Evolutionary conservation across 192 early-diverging fungal genomes (phyloP), one percentile per base, ranked within the genome.

Genomic region (Gorgonomyces haynaldii): DNA sequence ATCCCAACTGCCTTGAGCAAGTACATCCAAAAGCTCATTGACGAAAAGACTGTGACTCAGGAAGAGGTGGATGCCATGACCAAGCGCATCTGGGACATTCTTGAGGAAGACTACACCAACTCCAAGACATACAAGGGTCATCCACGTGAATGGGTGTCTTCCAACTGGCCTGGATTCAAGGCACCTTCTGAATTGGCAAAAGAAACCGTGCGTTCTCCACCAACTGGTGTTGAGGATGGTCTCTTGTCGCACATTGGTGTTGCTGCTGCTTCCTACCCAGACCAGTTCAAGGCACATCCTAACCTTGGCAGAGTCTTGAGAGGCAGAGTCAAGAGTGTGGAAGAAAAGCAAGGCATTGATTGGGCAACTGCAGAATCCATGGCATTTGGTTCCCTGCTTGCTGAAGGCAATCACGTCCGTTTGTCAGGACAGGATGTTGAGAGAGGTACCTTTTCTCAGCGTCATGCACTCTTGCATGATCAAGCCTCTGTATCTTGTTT

Each of bases 401-500:
- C 83, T 10, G 91, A 96, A 61, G 86, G 88, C 52, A 85, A 87
- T 61, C 89, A 94, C 57, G 81, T 93, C 48, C 55, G 91, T 50
- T 69, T 98, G 27, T 83, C 84, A 47, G 95, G 95, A 37, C 95
- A 98, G 72, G 95, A 98, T 78, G 85, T 88, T 45, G 95, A 98
- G 72, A 87, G 95, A 66, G 95, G 95, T 43, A 98, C 95, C 17
- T 98, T 98, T 71, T 98, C 95, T 41, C 95, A 98, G 58, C 88
- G 95, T 46, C 95, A 98, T 60, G 84, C 95, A 19, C 81, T 98
- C 25, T 71, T 98, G 55, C 85, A 96, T 78, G 88, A 98, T 66
- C 95, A 98, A 63, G 73, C 82, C 60, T 85, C 64, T 50, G 46
- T 48, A 50, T 12, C 13, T 58, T 54, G 10, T 39, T 58, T 42